Base-by-base conservation (phyloP, 169 alveolate species). In the Cryptosporidium sp. region DNA sequence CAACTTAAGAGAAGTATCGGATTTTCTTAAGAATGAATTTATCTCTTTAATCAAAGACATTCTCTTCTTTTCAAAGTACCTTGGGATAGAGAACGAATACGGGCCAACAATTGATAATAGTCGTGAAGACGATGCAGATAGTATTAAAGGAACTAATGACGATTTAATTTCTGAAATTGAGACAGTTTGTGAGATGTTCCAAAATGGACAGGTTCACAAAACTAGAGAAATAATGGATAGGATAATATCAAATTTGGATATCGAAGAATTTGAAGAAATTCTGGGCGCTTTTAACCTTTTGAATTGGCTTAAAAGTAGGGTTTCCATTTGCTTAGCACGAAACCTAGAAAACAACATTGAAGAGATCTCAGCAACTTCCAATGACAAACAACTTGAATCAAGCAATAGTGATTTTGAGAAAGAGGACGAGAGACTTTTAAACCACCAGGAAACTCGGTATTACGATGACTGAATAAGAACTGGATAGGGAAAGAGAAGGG, bases 281-380 rank as follows among this genome's bases (percentile, higher is more conserved):
- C 41, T 80, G 14, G 23, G 65, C 3, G 75, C 75, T 3, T 50
- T 80, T 62, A 39, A 41, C 35, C 52, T 67, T 41, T 50, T 80
- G 7, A 62, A 80, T 31, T 80, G 89, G 89, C 59, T 80, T 14
- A 80, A 67, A 80, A 51, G 69, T 16, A 80, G 89, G 26, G 50
- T 80, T 26, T 59, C 69, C 26, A 80, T 65, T 50, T 80, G 65
- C 31, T 50, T 59, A 33, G 71, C 68, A 18, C 23, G 31, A 21
- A 65, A 59, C 18, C 6, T 80, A 3, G 43, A n/a, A 26, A n/a
- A 45, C 29, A 41, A 80, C 2, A 41, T 21, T 10, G 58, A 80
- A 29, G 12, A 9, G 29, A 61, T 50, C 67, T 55, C 67, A 10
- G 35, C 67, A 55, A 55, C 21, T 8, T 55, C 5, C 35, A 26